These are phyloP conservation scores for Tilletia walkeri DNA, from an alignment of 1,284 basidiomycete genomes.

Conservation along the genomic window DNA sequence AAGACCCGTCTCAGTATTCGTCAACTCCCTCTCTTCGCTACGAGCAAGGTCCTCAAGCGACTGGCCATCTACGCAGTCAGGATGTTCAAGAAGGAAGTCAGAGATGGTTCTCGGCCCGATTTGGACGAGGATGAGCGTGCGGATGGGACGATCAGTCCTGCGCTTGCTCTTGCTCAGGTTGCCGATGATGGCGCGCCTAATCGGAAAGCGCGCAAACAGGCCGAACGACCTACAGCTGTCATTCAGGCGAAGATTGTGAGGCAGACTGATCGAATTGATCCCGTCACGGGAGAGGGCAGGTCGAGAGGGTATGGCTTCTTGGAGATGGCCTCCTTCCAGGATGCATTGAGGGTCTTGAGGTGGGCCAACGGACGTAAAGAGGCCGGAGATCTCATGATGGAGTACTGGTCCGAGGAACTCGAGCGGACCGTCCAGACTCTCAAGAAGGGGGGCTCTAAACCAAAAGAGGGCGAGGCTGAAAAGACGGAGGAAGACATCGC, in stretches of 20 bases:
- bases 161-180: neutral
- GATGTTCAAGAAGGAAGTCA: constrained; percentile 77
- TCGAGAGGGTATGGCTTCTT: constrained; percentile 95
- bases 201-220: constrained; percentile 54
- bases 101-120: constrained; percentile 64
- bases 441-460: constrained; percentile 27
- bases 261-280: constrained; percentile 79
- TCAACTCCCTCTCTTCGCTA: constrained; percentile 84
- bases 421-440: constrained; percentile 30
- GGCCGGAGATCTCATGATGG: constrained; percentile 32
- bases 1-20: constrained; percentile 89
- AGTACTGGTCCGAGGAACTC: constrained; percentile 50
- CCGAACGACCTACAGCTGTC: constrained; percentile 64
- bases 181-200: constrained; percentile 42
- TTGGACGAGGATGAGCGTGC: constrained; percentile 74
- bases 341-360: constrained; percentile 83
- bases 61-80: constrained; percentile 78
- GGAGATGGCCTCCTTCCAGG: constrained; percentile 80
- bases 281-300: constrained; percentile 77
- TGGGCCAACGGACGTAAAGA: constrained; percentile 85
- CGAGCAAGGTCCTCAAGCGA: constrained; percentile 82
- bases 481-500: constrained; percentile 29
- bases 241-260: constrained; percentile 86
- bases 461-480: neutral
- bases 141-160: constrained; percentile 53